These are phyloP conservation scores for Ottelia alismoides DNA, from an alignment of 106 monocot genomes.

Conservation along the genomic window DNA sequence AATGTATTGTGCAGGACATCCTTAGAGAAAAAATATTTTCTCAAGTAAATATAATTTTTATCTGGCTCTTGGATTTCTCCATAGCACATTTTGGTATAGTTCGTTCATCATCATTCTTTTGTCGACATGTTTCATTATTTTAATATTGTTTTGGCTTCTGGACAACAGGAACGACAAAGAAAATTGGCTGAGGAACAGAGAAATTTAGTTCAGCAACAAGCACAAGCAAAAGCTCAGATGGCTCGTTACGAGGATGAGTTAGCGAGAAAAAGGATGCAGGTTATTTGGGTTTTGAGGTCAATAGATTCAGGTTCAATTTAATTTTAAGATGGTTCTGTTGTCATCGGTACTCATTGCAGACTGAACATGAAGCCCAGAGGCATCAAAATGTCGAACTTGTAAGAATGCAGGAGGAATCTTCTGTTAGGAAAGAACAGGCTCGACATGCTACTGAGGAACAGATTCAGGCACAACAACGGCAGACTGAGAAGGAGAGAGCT, in stretches of 20 bases:
- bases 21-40: too few relatives aligned
- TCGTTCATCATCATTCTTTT: too few relatives aligned
- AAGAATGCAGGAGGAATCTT: slow-evolving; percentile 89
- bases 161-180: slow-evolving; percentile 59
- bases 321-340: too few relatives aligned
- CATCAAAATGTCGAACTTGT: slow-evolving; percentile 84
- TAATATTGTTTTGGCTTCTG: too few relatives aligned
- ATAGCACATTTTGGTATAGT: too few relatives aligned
- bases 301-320: too few relatives aligned
- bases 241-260: slow-evolving; percentile 89
- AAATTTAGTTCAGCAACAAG: slow-evolving; percentile 69
- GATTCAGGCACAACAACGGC: slow-evolving; percentile 59
- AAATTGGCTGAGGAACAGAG: slow-evolving; percentile 78
- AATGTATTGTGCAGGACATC: too few relatives aligned
- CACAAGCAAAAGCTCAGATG: slow-evolving; percentile 83
- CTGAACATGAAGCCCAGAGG: slow-evolving; percentile 75
- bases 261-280: slow-evolving; percentile 97
- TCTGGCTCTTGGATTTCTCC: too few relatives aligned
- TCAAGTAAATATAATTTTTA: too few relatives aligned
- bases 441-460: slow-evolving; percentile 78
- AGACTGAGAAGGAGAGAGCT: slow-evolving; percentile 81
- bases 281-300: too few relatives aligned
- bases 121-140: too few relatives aligned
- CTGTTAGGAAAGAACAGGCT: slow-evolving; percentile 63
- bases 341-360: too few relatives aligned